Percentiles rank a stretch among this genome's conserved stretches.
These are phyloP conservation scores for Nymphaea thermarum DNA, from an alignment of 164 flowering plant genomes.

Conservation along the genomic window DNA sequence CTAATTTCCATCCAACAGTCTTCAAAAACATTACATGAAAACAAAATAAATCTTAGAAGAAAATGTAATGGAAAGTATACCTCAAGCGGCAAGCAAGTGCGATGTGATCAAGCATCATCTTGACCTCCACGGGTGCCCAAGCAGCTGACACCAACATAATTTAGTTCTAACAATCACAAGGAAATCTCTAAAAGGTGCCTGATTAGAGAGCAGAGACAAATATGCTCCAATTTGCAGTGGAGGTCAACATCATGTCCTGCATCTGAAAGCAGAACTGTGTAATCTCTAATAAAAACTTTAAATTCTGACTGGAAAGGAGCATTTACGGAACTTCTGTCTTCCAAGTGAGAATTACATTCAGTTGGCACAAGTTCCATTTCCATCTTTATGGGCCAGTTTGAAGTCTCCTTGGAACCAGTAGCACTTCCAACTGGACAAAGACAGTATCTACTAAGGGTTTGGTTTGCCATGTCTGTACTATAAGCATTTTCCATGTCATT, in stretches of 20 bases:
- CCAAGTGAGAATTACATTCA: conserved; percentile 47
- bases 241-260: conserved; percentile 26
- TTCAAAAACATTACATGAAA: too few species aligned
- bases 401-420: conserved; percentile 2
- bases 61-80: background rate
- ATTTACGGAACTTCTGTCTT: conserved; percentile 8
- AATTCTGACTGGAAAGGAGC: conserved; percentile 14
- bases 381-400: conserved; percentile 19
- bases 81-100: background rate
- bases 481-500: conserved; percentile 1
- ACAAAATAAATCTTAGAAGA: too few species aligned
- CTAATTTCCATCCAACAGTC: background rate
- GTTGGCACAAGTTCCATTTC: conserved; percentile 15
- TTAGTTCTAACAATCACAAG: background rate
- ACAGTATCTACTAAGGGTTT: conserved; percentile 3
- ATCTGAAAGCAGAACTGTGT: conserved; percentile 40
- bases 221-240: conserved; percentile 60
- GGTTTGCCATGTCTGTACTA: conserved; percentile 9
- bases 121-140: background rate
- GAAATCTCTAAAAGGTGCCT: conserved; percentile 33
- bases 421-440: conserved; percentile 11
- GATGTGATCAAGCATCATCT: background rate
- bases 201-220: conserved; percentile 71
- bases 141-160: background rate
- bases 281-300: conserved; percentile 50